Evolutionary conservation across 768 basidiomycete genomes (phyloP), one percentile per base, ranked within the genome.

Genomic region (Suillus lakei): DNA sequence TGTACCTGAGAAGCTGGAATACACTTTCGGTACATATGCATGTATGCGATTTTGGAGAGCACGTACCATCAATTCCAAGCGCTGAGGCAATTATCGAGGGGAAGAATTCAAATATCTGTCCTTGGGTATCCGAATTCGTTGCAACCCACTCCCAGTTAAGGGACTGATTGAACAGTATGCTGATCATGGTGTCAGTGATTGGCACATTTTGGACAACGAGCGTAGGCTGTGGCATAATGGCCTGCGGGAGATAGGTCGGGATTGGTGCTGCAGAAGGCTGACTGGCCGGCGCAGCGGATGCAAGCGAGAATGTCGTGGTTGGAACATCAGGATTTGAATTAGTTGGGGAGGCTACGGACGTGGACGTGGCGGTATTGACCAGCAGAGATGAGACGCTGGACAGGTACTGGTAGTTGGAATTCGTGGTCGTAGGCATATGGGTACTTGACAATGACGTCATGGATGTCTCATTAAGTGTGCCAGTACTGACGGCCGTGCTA

Each of bases 131-230:
- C 9, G 77, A 65, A 65, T 81, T 87, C 16, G 68, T 68, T 46
- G 88, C 86, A 5, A 95, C 91, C 68, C 88, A 93, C 0, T 69
- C 23, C 95, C 95, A 96, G 64, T 83, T 84, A 65, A 96, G 79
- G 28, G 75, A 77, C 1, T 65, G 70, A 5, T 87, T 83, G 76
- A 94, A 91, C 66, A 93, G 70, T 46, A 96, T 70, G 60, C 84
- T 90, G 74, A 95, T 85, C 66, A 88, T 65, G 13, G 82, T 80
- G 64, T 79, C 84, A 0, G 76, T 82, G 16, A 53, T 62, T 36
- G 77, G 71, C 53, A 86, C 64, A 66, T 76, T 78, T 26, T 67
- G 69, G 28, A 67, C 43, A 59, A 73, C 23, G 59, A 73, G 66
- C 66, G 3, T 10, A 62, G 66, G 61, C 26, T 71, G 48, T 62